A percentile compares a stretch with the other conserved stretches of the same genome.
phyloP scores from a whole-genome alignment of 2,329 filamentous ascomycete genomes.

The Pyricularia sp. region DNA sequence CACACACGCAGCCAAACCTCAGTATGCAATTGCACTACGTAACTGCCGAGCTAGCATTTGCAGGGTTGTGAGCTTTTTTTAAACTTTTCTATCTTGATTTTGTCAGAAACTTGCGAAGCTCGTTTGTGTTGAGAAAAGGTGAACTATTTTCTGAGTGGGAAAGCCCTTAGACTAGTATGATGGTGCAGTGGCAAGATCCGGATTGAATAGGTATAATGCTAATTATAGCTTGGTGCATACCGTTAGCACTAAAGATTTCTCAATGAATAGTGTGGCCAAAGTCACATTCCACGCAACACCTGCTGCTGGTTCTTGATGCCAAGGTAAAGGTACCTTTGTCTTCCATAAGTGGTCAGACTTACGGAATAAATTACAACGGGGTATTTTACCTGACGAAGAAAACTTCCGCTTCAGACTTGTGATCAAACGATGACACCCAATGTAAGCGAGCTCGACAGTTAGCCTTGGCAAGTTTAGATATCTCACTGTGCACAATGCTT shows the following conservation, averaged over 20 bases:
- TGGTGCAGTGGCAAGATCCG: neutral
- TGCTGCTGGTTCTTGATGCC: neutral
- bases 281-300: neutral
- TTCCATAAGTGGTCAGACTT: neutral
- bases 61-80: neutral
- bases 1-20: neutral
- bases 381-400: neutral
- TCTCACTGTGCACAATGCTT: neutral
- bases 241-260: neutral
- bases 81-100: neutral
- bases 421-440: neutral
- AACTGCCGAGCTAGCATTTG: neutral
- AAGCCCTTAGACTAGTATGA: neutral
- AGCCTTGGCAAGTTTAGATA: neutral
- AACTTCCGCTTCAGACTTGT: neutral
- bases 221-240: neutral
- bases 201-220: neutral
- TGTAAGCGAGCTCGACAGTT: neutral
- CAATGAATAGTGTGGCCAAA: neutral
- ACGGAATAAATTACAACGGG: neutral
- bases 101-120: neutral
- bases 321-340: neutral
- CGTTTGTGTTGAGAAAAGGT: neutral
- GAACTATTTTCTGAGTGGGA: neutral
- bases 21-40: neutral